phyloP scores from a whole-genome alignment of 306 rosid genomes.

The Prosopis cineraria region DNA sequence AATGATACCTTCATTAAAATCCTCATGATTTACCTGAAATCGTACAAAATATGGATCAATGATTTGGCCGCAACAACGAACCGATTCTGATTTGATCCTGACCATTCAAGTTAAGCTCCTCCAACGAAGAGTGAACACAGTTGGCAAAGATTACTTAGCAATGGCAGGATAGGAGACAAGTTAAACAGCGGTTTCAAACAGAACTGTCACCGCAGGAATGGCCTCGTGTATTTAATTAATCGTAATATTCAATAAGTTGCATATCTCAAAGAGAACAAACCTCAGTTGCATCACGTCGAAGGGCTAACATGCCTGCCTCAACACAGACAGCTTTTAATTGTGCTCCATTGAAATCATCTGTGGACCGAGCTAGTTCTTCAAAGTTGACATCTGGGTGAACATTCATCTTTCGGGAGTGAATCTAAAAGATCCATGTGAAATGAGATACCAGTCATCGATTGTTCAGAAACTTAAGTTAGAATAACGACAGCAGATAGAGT shows the following conservation, averaged over 20 bases:
- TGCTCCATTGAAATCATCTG: slow-evolving; percentile 96
- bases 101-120: slow-evolving; percentile 19
- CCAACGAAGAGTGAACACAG: not conserved
- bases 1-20: slow-evolving; percentile 91
- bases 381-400: slow-evolving; percentile 94
- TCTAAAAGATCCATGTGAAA: slow-evolving; percentile 48
- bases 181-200: not conserved
- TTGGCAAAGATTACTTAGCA: not conserved
- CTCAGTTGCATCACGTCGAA: slow-evolving; percentile 98
- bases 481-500: not conserved
- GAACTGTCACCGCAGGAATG: not conserved
- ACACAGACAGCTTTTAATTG: slow-evolving; percentile 95
- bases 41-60: slow-evolving; percentile 6
- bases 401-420: slow-evolving; percentile 95
- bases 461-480: not conserved
- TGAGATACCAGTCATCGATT: slow-evolving; percentile 15
- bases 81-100: not conserved
- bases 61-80: slow-evolving; percentile 19
- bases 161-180: not conserved
- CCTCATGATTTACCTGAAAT: slow-evolving; percentile 86
- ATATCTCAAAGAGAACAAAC: slow-evolving; percentile 41
- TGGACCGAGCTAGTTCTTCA: slow-evolving; percentile 92
- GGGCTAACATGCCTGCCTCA: slow-evolving; percentile 98
- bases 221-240: not conserved
- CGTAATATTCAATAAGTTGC: slow-evolving; percentile 6